Conservation (phyloP, 2,329 filamentous ascomycete genomes). For the Calonectria henricotiae region DNA sequence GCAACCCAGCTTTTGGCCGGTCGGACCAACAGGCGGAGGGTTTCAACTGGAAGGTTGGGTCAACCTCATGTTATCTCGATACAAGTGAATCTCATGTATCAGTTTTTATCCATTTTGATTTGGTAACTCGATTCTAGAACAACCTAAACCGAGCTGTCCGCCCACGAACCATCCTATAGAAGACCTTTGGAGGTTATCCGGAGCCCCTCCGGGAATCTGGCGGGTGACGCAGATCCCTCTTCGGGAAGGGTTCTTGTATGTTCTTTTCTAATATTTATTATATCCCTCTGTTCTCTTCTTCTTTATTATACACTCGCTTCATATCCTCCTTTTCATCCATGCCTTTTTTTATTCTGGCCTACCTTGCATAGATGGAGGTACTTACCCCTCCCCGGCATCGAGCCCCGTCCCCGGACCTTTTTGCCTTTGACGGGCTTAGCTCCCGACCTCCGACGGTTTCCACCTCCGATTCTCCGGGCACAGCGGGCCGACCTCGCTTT, state of each 20-base stretch:
- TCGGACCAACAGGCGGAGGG: too few species aligned
- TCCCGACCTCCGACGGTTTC: neutral
- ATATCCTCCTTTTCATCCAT: neutral
- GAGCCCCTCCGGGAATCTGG: neutral
- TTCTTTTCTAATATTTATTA: neutral
- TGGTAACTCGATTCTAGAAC: neutral
- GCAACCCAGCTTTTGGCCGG: too few species aligned
- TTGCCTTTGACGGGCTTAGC: neutral
- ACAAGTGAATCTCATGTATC: neutral
- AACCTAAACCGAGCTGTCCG: neutral
- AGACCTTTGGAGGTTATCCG: neutral
- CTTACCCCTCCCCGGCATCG: constrained; percentile 3
- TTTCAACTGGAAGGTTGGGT: neutral
- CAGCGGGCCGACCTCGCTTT: neutral
- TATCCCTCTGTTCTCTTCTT: too few species aligned
- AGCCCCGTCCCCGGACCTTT: constrained; percentile 3
- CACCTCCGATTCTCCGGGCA: constrained; percentile 4
- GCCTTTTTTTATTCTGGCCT: neutral
- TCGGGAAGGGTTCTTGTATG: neutral
- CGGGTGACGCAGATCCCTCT: neutral
- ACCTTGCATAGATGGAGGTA: neutral
- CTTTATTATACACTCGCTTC: neutral
- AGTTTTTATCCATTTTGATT: neutral
- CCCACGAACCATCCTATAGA: neutral
- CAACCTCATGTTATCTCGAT: neutral